Base-by-base conservation (phyloP, 2,329 filamentous ascomycete species). In the Rutstroemia sydowiana region DNA sequence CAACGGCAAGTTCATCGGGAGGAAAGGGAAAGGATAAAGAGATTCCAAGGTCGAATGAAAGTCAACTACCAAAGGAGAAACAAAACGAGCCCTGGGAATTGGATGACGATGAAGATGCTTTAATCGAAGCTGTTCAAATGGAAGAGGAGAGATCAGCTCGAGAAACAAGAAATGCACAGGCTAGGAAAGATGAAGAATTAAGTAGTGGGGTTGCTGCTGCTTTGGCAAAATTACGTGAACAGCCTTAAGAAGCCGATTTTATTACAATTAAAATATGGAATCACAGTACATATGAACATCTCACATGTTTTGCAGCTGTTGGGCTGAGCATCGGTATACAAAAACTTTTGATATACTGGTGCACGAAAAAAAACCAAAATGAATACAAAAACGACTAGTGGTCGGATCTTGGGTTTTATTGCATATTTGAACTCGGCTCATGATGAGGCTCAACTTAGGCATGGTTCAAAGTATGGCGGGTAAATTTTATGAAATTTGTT, bases 171-270 rank as follows among this genome's bases (percentile, higher is more conserved):
- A 59, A 42, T 36, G 59, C 63, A 21, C 40, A 26, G 20, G 50
- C 60, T 18, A 58, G 57, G 37, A 67, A 65, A 55, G 68, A 70
- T 32, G 71, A 77, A 5, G 67, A 73, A 30, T 67, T 85, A 5
- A 74, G 74, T 54, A 78, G 74, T 42, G 80, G 82, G 2, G 68
- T 85, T 43, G 79, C 81, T 42, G 79, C 78, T 30, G 82, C 82
- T 14, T 63, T 85, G 55, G 80, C 80, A 7, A 81, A 70, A 57
- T 65, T 85, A 21, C 55, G 61, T 21, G 51, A 52, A 26, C 36
- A 52, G 10, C 16, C 23, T 14, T 52, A 14, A 52, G 26, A 30
- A 7, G 10, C 26, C 6, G 7, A 7, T 7, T 32, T 7, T 13
- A 32, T 32, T 32, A 13, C 13, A 7, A 32, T 32, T 32, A 13